These are phyloP conservation scores for Globisporangium takayamanum DNA, from an alignment of 352 stramenopile species.

Conservation along the genomic window DNA sequence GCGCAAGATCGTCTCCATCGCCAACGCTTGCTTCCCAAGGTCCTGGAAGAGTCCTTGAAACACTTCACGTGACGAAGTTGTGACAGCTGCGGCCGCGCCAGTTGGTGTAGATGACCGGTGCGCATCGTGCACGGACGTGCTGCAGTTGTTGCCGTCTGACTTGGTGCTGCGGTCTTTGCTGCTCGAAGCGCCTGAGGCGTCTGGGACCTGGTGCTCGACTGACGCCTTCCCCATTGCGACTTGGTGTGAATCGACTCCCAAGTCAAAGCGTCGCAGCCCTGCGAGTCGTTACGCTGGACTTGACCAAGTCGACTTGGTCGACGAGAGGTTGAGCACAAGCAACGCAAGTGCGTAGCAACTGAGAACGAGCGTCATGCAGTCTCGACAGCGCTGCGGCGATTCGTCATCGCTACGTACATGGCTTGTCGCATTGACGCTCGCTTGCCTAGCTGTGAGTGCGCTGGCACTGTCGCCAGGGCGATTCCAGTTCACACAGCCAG, in stretches of 20 bases:
- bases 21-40: conserved; percentile 68
- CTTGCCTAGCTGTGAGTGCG: no score
- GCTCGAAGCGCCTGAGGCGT: conserved; percentile 1
- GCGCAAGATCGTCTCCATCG: conserved; percentile 62
- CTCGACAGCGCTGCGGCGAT: no score
- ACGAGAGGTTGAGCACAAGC: no score
- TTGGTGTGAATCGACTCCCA: not conserved
- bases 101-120: not conserved
- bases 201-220: conserved; percentile 15
- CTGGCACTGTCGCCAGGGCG: conserved; percentile 22
- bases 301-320: no score
- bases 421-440: no score
- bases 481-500: conserved; percentile 52
- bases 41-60: conserved; percentile 72
- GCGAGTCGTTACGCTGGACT: not conserved
- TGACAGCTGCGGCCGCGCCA: not conserved
- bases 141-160: not conserved
- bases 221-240: conserved; percentile 23
- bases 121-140: not conserved
- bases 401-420: not conserved
- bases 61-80: conserved; percentile 34
- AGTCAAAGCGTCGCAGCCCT: not conserved
- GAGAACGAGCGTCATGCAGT: no score
- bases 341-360: no score
- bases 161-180: not conserved